A percentile compares a stretch with the other conserved stretches of the same genome.
These are phyloP conservation scores for Xanthoconium stramineum DNA, from an alignment of 768 basidiomycete species.

Conservation along the genomic window DNA sequence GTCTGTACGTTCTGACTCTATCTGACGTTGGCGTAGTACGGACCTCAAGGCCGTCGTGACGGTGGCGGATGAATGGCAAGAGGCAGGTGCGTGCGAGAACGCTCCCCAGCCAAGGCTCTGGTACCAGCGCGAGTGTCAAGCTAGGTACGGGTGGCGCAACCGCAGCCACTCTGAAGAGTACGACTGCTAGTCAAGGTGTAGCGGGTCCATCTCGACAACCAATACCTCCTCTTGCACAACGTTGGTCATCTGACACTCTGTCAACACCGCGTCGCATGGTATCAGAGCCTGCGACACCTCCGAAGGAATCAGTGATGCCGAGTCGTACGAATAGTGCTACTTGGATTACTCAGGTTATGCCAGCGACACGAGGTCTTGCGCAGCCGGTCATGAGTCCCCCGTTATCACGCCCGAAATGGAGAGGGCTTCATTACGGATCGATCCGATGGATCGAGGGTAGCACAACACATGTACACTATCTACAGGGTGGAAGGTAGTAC, in stretches of 20 bases:
- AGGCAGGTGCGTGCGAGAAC: constrained; percentile 3
- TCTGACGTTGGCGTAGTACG: constrained; percentile 42
- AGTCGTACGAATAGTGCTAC: constrained; percentile 1
- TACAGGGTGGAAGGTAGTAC: too few relatives aligned
- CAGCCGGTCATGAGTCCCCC: constrained; percentile 48
- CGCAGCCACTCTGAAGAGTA: neutral
- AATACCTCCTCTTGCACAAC: constrained; percentile 1
- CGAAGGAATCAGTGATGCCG: neutral
- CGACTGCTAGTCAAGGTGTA: neutral
- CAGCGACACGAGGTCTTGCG: constrained; percentile 23
- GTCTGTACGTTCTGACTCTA: constrained; percentile 11
- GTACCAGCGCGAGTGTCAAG: neutral
- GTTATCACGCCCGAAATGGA: constrained; percentile 50
- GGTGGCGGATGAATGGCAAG: constrained; percentile 51
- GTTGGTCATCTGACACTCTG: constrained; percentile 4
- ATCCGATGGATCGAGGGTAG: too few relatives aligned
- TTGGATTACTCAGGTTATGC: constrained; percentile 19
- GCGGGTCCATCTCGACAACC: neutral
- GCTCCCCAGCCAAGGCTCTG: constrained; percentile 1
- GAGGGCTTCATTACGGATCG: too few relatives aligned
- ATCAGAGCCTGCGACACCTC: constrained; percentile 9
- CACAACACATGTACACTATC: too few relatives aligned
- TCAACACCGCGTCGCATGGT: constrained; percentile 7
- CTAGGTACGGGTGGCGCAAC: neutral
- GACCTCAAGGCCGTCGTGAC: constrained; percentile 89